Evolutionary conservation across 179 eudicot species (phyloP).

Genomic region (Actinidia arguta): DNA sequence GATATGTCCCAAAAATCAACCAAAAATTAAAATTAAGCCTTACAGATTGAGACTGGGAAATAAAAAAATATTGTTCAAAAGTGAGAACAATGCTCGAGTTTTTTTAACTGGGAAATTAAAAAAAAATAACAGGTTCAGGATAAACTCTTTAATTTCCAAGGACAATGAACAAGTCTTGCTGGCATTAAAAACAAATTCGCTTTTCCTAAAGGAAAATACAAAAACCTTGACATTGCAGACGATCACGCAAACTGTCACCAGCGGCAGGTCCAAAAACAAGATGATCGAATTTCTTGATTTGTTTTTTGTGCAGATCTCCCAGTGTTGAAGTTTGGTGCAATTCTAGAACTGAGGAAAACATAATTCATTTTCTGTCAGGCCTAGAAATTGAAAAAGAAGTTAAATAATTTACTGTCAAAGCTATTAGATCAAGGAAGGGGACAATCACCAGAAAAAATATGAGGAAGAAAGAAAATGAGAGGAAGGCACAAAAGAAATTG

Average conservation of each 20-base stretch:
- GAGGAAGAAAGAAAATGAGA: constrained; percentile 37
- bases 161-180: neutral
- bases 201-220: constrained; percentile 8
- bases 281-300: constrained; percentile 61
- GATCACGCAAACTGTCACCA: constrained; percentile 82
- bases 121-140: neutral
- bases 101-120: neutral
- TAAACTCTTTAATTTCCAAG: neutral
- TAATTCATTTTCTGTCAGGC: neutral
- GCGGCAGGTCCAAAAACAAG: constrained; percentile 87
- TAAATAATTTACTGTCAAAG: neutral
- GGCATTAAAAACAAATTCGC: neutral
- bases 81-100: neutral
- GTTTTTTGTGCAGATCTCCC: constrained; percentile 40
- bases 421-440: neutral
- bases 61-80: neutral
- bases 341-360: constrained; percentile 57
- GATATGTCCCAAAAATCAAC: neutral
- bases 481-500: constrained; percentile 48
- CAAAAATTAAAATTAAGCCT: neutral
- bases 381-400: neutral
- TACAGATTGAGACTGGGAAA: neutral
- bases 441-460: constrained; percentile 46
- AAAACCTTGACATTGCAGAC: constrained; percentile 89
- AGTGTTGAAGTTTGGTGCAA: constrained; percentile 51